A percentile compares a stretch with the other conserved stretches of the same genome.
phyloP scores from a whole-genome alignment of 257 asterid genomes.

The Fraxinus anomala region DNA sequence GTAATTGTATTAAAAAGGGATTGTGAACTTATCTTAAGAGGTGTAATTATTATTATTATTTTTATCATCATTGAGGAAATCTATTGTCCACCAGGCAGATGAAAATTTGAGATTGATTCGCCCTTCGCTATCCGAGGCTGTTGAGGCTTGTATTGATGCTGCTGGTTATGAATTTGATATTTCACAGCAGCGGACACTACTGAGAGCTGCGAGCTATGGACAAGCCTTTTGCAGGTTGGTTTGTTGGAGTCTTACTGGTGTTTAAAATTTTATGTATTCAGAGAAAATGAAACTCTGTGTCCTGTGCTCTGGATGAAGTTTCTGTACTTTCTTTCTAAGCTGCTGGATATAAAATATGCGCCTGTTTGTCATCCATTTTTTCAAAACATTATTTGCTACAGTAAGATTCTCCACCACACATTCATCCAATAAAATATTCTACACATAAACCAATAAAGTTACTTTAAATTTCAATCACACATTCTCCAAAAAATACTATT shows the following conservation, averaged over 20 bases:
- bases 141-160: conserved; percentile 92
- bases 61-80: conserved; percentile 11
- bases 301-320: conserved; percentile 11
- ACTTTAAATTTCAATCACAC: too few relatives aligned
- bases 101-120: conserved; percentile 94
- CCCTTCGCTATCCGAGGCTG: conserved; percentile 87
- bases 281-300: background rate
- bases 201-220: conserved; percentile 98
- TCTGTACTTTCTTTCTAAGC: background rate
- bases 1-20: conserved; percentile 11
- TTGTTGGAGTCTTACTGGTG: conserved; percentile 18
- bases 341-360: background rate
- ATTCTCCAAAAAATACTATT: too few relatives aligned
- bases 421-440: too few relatives aligned
- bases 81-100: conserved; percentile 72
- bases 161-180: conserved; percentile 91
- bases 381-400: too few relatives aligned
- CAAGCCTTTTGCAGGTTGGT: conserved; percentile 96
- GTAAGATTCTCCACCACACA: too few relatives aligned
- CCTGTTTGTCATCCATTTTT: too few relatives aligned
- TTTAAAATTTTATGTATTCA: conserved; percentile 15
- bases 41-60: background rate
- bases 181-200: conserved; percentile 69
- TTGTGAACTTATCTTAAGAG: conserved; percentile 1
- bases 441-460: too few relatives aligned